Evolutionary conservation across 2,329 filamentous ascomycete genomes (phyloP).

Genomic region (Aspergillus fructus): DNA sequence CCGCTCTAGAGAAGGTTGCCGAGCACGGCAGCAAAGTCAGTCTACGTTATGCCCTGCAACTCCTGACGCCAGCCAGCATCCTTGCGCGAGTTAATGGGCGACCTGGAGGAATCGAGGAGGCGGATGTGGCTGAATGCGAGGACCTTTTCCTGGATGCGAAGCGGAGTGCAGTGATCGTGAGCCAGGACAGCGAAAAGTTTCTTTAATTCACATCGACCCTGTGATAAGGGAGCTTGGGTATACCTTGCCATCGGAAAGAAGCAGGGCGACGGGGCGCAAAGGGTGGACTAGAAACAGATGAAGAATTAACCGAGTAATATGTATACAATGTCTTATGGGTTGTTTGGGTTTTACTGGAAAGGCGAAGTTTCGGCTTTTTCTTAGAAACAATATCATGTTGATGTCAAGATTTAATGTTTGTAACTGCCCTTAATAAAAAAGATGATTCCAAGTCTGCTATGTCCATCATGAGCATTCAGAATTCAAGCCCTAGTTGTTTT

Average conservation of each 20-base stretch:
- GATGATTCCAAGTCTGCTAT: neutral
- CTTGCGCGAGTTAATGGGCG: constrained; percentile 81
- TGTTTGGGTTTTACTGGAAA: constrained; percentile 14
- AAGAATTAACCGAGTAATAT: constrained; percentile 12
- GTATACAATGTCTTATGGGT: constrained; percentile 23
- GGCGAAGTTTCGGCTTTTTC: constrained; percentile 13
- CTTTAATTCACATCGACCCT: constrained; percentile 45
- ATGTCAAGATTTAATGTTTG: constrained; percentile 11
- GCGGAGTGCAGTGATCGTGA: constrained; percentile 70
- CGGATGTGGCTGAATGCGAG: constrained; percentile 78
- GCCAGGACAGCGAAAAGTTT: constrained; percentile 64
- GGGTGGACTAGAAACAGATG: neutral
- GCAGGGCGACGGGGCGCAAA: neutral
- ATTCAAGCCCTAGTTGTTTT: neutral
- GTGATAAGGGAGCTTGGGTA: neutral
- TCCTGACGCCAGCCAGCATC: constrained; percentile 87
- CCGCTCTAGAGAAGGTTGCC: constrained; percentile 82
- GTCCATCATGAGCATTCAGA: neutral
- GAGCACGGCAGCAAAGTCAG: constrained; percentile 86
- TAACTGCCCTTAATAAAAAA: neutral
- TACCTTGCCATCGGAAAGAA: neutral
- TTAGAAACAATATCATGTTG: constrained; percentile 16
- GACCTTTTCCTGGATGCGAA: constrained; percentile 81
- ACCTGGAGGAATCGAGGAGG: constrained; percentile 68
- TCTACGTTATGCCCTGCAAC: constrained; percentile 86